These are phyloP conservation scores for Pisolithus marmoratus DNA, from an alignment of 768 basidiomycete species.

Conservation along the genomic window DNA sequence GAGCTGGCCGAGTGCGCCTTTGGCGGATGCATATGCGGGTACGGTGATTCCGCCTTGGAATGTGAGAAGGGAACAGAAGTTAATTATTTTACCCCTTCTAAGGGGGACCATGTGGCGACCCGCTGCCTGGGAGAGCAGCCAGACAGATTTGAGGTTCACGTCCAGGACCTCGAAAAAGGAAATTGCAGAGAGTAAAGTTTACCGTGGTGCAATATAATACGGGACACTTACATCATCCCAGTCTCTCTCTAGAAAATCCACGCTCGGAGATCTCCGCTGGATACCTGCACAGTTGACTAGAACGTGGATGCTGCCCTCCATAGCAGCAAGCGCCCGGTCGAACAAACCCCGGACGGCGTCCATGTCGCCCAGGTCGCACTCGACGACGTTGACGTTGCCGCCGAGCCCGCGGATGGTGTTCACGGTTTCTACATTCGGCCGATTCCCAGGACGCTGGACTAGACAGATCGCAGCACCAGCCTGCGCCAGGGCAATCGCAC, in stretches of 20 bases:
- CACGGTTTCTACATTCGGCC: constrained; percentile 31
- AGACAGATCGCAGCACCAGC: constrained; percentile 48
- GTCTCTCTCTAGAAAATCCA: constrained; percentile 58
- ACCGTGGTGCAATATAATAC: constrained; percentile 23
- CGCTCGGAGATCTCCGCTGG: constrained; percentile 53
- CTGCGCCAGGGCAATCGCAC: constrained; percentile 49
- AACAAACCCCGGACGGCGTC: constrained; percentile 45
- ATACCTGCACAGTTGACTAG: constrained; percentile 70
- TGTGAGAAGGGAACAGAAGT: constrained; percentile 51
- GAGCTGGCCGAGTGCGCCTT: constrained; percentile 79
- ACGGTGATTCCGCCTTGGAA: constrained; percentile 62
- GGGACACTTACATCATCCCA: constrained; percentile 59
- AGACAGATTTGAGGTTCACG: constrained; percentile 84
- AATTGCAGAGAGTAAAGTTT: constrained; percentile 6
- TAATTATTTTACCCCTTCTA: constrained; percentile 67
- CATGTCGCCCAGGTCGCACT: constrained; percentile 53
- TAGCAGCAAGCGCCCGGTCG: constrained; percentile 39
- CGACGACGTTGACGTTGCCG: constrained; percentile 35
- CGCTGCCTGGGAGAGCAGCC: constrained; percentile 81
- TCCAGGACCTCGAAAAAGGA: constrained; percentile 57
- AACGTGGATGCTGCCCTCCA: constrained; percentile 53
- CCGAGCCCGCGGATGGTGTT: constrained; percentile 33
- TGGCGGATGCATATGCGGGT: constrained; percentile 89
- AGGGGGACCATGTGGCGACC: constrained; percentile 83
- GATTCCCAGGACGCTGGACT: constrained; percentile 37